These are phyloP conservation scores for Chalciporus piperatoides DNA, from an alignment of 1,284 basidiomycete genomes.

Conservation along the genomic window DNA sequence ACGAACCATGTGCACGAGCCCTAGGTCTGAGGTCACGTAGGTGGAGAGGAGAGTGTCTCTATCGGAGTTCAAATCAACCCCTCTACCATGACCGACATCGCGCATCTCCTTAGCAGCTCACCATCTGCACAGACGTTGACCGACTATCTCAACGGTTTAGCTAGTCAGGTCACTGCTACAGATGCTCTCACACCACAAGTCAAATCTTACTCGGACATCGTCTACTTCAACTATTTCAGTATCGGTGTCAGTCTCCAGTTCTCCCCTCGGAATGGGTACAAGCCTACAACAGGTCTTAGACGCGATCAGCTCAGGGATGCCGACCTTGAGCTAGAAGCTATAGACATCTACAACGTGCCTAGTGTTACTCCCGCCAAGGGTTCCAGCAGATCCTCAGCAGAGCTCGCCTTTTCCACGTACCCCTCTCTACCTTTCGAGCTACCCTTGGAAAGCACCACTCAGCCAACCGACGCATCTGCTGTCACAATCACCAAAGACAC, in stretches of 20 bases:
- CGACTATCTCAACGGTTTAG: constrained; percentile 43
- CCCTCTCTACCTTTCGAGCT: constrained; percentile 49
- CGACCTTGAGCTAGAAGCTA: constrained; percentile 57
- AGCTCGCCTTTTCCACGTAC: constrained; percentile 52
- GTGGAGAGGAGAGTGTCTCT: constrained; percentile 7
- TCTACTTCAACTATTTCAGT: constrained; percentile 80
- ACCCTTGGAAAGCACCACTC: constrained; percentile 35
- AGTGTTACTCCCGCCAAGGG: constrained; percentile 26
- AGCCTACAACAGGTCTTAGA: constrained; percentile 45
- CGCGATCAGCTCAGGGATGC: constrained; percentile 48
- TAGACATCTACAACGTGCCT: constrained; percentile 77
- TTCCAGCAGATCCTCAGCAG: constrained; percentile 40
- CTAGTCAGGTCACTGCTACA: constrained; percentile 21
- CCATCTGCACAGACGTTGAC: constrained; percentile 44
- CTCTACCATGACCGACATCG: constrained; percentile 27
- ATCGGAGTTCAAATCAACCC: constrained; percentile 25
- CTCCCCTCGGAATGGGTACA: constrained; percentile 57
- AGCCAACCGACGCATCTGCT: constrained; percentile 35
- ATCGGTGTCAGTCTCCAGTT: constrained; percentile 80
- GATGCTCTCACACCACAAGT: constrained; percentile 48
- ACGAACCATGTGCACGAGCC: constrained; percentile 28
- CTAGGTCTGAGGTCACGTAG: too few species aligned
- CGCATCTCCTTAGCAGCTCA: constrained; percentile 42
- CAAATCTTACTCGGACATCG: constrained; percentile 75
- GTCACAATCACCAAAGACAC: constrained; percentile 50